phyloP scores from a whole-genome alignment of 2,329 filamentous ascomycete genomes.

The Fusarium guadeloupense region DNA sequence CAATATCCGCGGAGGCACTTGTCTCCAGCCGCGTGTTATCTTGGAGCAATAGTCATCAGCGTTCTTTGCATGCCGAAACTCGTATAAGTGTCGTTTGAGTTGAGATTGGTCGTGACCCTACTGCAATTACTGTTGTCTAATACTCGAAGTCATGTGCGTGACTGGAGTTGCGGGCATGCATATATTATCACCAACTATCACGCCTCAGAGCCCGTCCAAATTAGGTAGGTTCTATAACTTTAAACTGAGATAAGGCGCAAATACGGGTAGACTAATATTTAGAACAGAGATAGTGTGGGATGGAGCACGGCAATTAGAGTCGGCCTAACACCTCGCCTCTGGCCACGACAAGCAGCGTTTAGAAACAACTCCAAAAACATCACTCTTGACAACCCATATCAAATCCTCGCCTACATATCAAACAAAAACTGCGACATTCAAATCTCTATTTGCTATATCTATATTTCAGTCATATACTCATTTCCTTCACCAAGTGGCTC shows the following conservation, averaged over 20 bases:
- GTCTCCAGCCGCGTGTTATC: too few relatives aligned
- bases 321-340: not conserved
- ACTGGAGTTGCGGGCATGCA: not conserved
- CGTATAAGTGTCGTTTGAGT: not conserved
- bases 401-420: not conserved
- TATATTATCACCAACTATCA: too few relatives aligned
- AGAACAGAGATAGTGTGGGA: too few relatives aligned
- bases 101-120: not conserved
- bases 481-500: not conserved
- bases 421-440: not conserved
- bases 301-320: not conserved
- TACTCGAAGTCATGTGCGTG: not conserved
- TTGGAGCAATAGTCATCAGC: too few relatives aligned
- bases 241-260: too few relatives aligned
- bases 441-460: not conserved
- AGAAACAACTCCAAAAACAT: not conserved
- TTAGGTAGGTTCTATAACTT: too few relatives aligned
- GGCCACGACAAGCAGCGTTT: not conserved
- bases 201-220: too few relatives aligned
- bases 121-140: not conserved
- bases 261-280: too few relatives aligned
- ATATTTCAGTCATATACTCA: not conserved
- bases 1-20: too few relatives aligned
- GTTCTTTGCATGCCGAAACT: too few relatives aligned
- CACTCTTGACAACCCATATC: constrained; percentile 3